Evolutionary conservation across 2,329 filamentous ascomycete genomes (phyloP).

Genomic region (Cladorrhinum sp.): DNA sequence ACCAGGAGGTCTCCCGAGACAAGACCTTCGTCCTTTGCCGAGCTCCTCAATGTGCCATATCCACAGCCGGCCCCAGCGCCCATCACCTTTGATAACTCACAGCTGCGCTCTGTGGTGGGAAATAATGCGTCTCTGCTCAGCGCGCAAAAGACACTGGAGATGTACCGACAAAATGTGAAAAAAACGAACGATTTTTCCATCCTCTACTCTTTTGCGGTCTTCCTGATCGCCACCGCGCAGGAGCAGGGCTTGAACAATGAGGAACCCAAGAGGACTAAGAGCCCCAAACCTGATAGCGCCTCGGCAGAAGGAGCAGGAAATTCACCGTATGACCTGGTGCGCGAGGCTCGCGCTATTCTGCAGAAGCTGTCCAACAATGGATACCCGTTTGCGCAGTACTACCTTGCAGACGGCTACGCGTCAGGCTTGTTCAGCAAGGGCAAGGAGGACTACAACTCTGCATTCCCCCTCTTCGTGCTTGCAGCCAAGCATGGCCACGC

Average conservation of each 20-base stretch:
- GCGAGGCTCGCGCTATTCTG: constrained; percentile 85
- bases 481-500: constrained; percentile 97
- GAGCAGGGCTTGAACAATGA: constrained; percentile 63
- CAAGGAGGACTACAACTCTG: constrained; percentile 85
- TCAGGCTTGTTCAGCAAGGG: constrained; percentile 95
- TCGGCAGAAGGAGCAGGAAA: constrained; percentile 45
- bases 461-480: constrained; percentile 87
- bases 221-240: constrained; percentile 85
- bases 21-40: constrained; percentile 53
- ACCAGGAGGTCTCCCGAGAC: constrained; percentile 53
- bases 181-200: constrained; percentile 89
- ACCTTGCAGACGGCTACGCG: constrained; percentile 89
- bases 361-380: constrained; percentile 81
- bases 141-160: constrained; percentile 90
- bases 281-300: constrained; percentile 47
- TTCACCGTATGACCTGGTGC: constrained; percentile 66
- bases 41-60: constrained; percentile 68
- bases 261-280: constrained; percentile 45
- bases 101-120: constrained; percentile 75
- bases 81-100: constrained; percentile 73
- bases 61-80: constrained; percentile 70
- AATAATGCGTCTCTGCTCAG: constrained; percentile 88
- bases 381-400: constrained; percentile 97
- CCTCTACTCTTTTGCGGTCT: constrained; percentile 95
- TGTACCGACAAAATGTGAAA: constrained; percentile 96